phyloP scores from a whole-genome alignment of 768 basidiomycete species.

The Rhodotorula paludigena region DNA sequence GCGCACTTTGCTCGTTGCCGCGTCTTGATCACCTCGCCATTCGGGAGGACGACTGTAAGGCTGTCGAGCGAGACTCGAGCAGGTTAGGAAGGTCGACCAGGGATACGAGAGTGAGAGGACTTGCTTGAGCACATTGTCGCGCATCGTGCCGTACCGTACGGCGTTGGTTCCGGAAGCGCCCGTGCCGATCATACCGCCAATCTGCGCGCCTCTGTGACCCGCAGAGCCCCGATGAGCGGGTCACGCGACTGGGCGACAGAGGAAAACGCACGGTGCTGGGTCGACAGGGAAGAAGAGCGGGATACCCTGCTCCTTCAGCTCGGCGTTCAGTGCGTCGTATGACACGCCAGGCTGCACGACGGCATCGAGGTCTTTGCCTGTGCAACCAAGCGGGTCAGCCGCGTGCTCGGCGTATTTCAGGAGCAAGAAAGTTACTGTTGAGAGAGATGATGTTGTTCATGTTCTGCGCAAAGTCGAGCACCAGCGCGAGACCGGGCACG shows the following conservation, averaged over 20 bases:
- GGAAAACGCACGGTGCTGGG: slow-evolving; percentile 26
- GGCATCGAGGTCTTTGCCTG: slow-evolving; percentile 60
- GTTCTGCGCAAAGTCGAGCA: slow-evolving; percentile 40
- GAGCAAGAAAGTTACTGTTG: slow-evolving; percentile 45
- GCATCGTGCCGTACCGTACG: slow-evolving; percentile 37
- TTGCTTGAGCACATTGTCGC: slow-evolving; percentile 39
- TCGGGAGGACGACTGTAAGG: slow-evolving; percentile 67
- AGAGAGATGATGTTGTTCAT: slow-evolving; percentile 77
- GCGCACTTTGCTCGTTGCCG: slow-evolving; percentile 50
- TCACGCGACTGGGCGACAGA: too few species aligned
- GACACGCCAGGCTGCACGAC: slow-evolving; percentile 65
- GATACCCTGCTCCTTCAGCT: slow-evolving; percentile 60
- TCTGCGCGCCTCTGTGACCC: slow-evolving; percentile 45
- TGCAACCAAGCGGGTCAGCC: not conserved
- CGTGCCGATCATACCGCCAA: slow-evolving; percentile 85
- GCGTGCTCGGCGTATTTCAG: not conserved
- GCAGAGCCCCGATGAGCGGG: not conserved
- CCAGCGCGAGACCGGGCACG: slow-evolving; percentile 34
- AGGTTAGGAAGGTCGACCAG: too few species aligned
- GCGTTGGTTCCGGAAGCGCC: slow-evolving; percentile 72
- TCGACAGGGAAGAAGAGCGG: slow-evolving; percentile 74
- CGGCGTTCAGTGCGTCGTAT: slow-evolving; percentile 73
- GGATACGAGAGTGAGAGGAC: not conserved
- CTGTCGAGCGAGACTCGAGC: not conserved
- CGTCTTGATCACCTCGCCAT: slow-evolving; percentile 87